Evolutionary conservation across 345 rosid species (phyloP), one percentile per base, ranked within the genome.

Genomic region (Brassica rapa): DNA sequence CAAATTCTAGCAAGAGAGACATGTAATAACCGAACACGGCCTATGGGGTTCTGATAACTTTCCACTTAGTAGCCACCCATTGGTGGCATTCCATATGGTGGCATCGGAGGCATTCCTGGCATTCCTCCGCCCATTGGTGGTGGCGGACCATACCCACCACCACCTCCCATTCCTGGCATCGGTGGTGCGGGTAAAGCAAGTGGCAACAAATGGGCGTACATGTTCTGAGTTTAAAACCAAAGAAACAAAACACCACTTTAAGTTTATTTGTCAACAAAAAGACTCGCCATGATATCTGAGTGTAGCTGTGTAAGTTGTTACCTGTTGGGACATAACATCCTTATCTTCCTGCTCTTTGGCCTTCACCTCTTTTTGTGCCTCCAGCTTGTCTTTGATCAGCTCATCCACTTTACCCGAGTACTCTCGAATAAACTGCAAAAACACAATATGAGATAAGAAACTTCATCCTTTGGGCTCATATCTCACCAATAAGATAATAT

Each of bases 111-210:
- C 78, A 79, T 79, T 67, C 73, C 82, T 23, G 77, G 77, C 77
- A 78, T 73, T 7, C 91, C 95, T 1, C 87, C 49, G 49, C 49
- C 84, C 89, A 86, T 87, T 5, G 81, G 80, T 55, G 87, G 87
- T 53, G 77, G 83, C 24, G 70, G 83, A 65, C 81, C 84, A 65
- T 74, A 75, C 4, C 72, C 80, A 27, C 81, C 55, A 46, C 55
- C 77, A 61, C 87, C 86, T 39, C 86, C 88, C 96, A 90, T 92
- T 7, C 96, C 97, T 1, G 96, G 94, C 90, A 93, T 89, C 1
- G 96, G 94, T 1, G 98, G 98, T 35, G 98, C 97, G 32, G 98
- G 98, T 80, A 91, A 83, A 49, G 98, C 95, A 27, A 89, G 98
- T 15, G 98, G 98, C 77, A 93, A 78, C 71, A 93, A 80, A 66